Base-by-base conservation (phyloP, 129 eudicot species). In the Heracleum sosnowskyi region DNA sequence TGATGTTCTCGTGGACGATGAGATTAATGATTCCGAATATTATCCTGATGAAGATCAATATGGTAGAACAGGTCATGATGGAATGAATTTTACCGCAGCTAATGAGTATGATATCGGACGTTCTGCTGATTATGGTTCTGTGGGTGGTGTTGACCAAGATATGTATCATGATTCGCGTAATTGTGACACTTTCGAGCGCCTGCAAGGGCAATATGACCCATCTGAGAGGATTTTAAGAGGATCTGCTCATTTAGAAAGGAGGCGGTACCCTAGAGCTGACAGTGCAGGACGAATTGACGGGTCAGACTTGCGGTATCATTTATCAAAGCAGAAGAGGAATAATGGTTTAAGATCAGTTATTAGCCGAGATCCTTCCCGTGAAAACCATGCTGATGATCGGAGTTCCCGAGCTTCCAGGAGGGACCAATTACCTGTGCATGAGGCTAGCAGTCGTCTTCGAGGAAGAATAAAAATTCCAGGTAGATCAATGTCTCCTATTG, bases 1-100 rank as follows among this genome's bases (percentile, higher is more conserved):
- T 83, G 98, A 93, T 81, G 96, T 93, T 82, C 97, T 91, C 76
- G 97, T 91, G 84, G 97, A 91, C 68, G 90, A 88, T 33, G 90
- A 93, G 35, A 82, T 73, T 44, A 78, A 88, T 45, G 93, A 89
- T 68, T 86, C 93, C 62, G 96, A 89, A 60, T 93, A 89, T 76
- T 91, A 91, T 83, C 86, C 81, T 22, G 76, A 84, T 73, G 96
- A 91, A 82, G 96, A 91, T 74, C 94, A 88, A 75, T 86, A 79
- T 87, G 88, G 84, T 69, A 89, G 91, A 79, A 79, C 91, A 57
- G 91, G 85, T 62, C 90, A 82, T 60, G 92, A 90, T 33, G 83
- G 86, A 70, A 77, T 82, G 74, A 80, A 47, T 63, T 40, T 81
- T 36, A 80, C 69, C 34, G 66, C 79, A 24, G 6, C 69, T 42